Percentiles rank a stretch among this genome's conserved stretches.
Evolutionary conservation across 345 rosid genomes (phyloP).

Genomic region (Euphorbia peplus): DNA sequence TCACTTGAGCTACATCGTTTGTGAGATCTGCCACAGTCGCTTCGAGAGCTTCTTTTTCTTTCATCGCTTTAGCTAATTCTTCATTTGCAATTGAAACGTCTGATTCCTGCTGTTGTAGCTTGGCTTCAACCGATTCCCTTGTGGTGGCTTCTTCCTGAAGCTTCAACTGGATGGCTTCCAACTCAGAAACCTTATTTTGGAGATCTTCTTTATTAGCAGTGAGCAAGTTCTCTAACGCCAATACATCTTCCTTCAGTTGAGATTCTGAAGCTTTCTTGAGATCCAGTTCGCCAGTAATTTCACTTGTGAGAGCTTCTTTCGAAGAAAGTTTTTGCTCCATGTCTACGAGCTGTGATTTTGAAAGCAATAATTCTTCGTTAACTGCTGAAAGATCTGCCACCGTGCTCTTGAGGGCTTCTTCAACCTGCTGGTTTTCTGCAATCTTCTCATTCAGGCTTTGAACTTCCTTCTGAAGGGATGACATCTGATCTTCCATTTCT

Average conservation of each 20-base stretch:
- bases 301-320: conserved; percentile 55
- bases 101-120: conserved; percentile 36
- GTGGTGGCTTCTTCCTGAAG: conserved; percentile 49
- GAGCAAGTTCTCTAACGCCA: conserved; percentile 46
- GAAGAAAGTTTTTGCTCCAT: conserved; percentile 58
- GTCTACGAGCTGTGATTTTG: conserved; percentile 56
- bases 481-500: conserved; percentile 63
- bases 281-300: conserved; percentile 59
- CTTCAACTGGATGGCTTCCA: conserved; percentile 46
- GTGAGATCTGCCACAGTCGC: conserved; percentile 50
- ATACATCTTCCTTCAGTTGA: conserved; percentile 53
- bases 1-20: conserved; percentile 33
- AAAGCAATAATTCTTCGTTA: conserved; percentile 59
- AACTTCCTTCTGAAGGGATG: conserved; percentile 61
- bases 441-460: conserved; percentile 57
- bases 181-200: conserved; percentile 48
- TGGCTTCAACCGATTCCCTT: conserved; percentile 44
- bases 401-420: conserved; percentile 65
- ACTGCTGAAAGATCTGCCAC: conserved; percentile 52
- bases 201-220: conserved; percentile 53
- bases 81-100: conserved; percentile 31
- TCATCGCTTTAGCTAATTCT: conserved; percentile 28
- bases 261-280: conserved; percentile 63
- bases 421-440: conserved; percentile 63
- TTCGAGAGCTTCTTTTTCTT: conserved; percentile 65